Evolutionary conservation across 495 filamentous ascomycete genomes (phyloP).

Genomic region (Halenospora varia): DNA sequence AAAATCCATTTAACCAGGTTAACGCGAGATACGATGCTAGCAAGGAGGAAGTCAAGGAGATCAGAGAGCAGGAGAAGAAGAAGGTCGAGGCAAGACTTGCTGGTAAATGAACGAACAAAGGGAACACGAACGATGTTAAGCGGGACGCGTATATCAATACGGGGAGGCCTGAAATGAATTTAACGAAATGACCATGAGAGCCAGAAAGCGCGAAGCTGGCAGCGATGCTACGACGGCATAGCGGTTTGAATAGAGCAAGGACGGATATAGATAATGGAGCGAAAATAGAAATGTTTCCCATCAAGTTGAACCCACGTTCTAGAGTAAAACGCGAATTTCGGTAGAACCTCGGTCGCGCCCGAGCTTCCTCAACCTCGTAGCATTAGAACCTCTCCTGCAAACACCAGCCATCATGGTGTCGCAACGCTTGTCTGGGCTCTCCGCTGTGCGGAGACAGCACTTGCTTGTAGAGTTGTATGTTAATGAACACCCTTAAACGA

Average conservation of each 20-base stretch:
- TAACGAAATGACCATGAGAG: conserved; percentile 14
- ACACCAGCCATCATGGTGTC: conserved; percentile 21
- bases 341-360: not conserved
- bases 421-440: conserved; percentile 11
- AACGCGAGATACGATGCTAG: conserved; percentile 67
- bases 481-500: not conserved
- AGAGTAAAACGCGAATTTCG: too few species aligned
- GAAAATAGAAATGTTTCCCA: not conserved
- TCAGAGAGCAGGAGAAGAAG: conserved; percentile 62
- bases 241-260: too few species aligned
- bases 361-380: not conserved
- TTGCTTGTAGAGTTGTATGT: conserved; percentile 75
- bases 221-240: too few species aligned
- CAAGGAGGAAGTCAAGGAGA: conserved; percentile 69
- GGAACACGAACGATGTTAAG: not conserved
- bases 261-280: not conserved
- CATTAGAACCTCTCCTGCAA: not conserved
- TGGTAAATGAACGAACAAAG: conserved; percentile 15
- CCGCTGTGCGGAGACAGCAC: conserved; percentile 51
- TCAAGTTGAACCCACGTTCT: too few species aligned
- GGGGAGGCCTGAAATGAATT: not conserved
- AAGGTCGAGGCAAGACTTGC: conserved; percentile 71
- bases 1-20: conserved; percentile 91
- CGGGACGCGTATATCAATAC: not conserved
- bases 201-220: not conserved